These are phyloP conservation scores for Zelonia costaricensis DNA, from an alignment of 208 protist species.

Conservation along the genomic window DNA sequence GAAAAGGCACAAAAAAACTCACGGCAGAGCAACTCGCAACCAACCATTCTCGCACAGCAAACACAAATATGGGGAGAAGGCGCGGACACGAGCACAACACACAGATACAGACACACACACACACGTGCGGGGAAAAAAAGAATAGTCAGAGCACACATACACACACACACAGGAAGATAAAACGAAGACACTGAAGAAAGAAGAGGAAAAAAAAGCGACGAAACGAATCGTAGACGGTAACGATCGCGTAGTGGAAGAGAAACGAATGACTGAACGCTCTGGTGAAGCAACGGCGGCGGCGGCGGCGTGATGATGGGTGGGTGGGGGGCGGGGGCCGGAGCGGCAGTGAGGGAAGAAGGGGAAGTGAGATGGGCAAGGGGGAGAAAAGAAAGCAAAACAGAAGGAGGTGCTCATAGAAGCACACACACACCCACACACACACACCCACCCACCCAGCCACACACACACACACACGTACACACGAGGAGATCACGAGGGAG, in stretches of 20 bases:
- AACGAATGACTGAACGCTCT: too few relatives aligned
- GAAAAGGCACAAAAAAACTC: too few relatives aligned
- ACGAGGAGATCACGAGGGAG: background rate
- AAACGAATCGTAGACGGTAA: too few relatives aligned
- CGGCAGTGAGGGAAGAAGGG: too few relatives aligned
- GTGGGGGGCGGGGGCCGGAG: too few relatives aligned
- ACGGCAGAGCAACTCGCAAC: too few relatives aligned
- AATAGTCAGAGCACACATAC: background rate
- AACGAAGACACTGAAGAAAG: background rate
- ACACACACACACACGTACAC: background rate
- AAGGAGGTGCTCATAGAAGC: background rate
- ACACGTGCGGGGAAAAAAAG: background rate
- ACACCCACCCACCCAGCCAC: background rate
- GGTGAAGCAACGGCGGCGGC: too few relatives aligned
- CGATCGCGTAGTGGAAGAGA: too few relatives aligned
- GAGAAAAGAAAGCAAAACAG: too few relatives aligned
- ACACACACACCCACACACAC: background rate
- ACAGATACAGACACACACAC: background rate
- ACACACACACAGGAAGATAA: constrained; percentile 1
- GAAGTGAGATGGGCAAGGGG: too few relatives aligned
- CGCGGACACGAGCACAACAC: background rate
- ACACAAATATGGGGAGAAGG: background rate
- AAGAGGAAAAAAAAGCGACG: background rate
- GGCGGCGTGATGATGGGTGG: too few relatives aligned
- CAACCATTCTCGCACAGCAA: too few relatives aligned